Conservation (phyloP, 441 rosid species). For the Kokia cookei region DNA sequence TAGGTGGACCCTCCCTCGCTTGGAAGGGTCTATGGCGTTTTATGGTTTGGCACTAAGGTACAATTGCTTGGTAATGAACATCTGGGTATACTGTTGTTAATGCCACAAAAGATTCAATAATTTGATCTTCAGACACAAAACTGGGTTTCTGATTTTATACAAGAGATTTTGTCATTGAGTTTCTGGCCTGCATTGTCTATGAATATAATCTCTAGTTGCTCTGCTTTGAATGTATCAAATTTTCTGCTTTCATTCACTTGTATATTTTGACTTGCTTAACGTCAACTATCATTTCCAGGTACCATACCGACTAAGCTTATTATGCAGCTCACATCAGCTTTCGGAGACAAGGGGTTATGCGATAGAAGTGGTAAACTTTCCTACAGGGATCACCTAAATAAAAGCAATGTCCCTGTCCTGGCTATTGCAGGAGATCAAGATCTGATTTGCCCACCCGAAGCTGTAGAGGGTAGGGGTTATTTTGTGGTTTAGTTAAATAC, state of each 20-base stretch:
- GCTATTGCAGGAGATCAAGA: constrained; percentile 90
- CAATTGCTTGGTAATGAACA: not conserved
- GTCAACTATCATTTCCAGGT: constrained; percentile 37
- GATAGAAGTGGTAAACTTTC: constrained; percentile 71
- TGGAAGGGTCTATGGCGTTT: not conserved
- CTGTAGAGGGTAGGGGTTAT: constrained; percentile 64
- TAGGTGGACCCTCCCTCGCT: not conserved
- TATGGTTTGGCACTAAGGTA: not conserved
- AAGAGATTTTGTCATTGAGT: not conserved
- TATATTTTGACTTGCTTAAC: not conserved
- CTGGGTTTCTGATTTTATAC: not conserved
- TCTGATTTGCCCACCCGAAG: constrained; percentile 85
- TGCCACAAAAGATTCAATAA: not conserved
- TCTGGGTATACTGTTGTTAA: not conserved
- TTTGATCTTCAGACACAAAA: not conserved
- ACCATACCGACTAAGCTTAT: constrained; percentile 85
- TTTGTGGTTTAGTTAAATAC: not conserved
- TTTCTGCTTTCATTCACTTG: not conserved
- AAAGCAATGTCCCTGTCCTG: constrained; percentile 56
- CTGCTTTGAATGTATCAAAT: not conserved
- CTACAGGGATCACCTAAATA: constrained; percentile 61
- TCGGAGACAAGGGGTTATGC: constrained; percentile 73
- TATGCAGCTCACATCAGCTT: constrained; percentile 87
- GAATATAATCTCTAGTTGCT: not conserved
- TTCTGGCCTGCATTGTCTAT: not conserved